Percentiles rank a stretch among this genome's conserved stretches.
phyloP scores from a whole-genome alignment of 805 yeast genomes.

The Ogataea dorogensis region DNA sequence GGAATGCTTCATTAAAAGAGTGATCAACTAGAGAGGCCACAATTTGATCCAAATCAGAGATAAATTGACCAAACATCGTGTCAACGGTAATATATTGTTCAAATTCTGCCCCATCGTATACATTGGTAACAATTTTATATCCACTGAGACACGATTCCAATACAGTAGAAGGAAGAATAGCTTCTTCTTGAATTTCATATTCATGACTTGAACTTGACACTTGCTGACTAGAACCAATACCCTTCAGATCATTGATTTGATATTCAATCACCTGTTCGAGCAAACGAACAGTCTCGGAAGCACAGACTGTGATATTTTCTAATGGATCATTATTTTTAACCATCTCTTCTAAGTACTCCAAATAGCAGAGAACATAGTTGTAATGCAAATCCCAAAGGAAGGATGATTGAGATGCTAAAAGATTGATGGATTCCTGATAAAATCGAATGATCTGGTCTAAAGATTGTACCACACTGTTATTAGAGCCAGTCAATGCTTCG shows the following conservation, averaged over 20 bases:
- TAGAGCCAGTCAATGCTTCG: constrained; percentile 30
- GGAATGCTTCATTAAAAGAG: constrained; percentile 25
- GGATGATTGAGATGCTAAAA: constrained; percentile 15
- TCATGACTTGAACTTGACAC: constrained; percentile 1
- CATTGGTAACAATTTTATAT: constrained; percentile 26
- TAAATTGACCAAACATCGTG: constrained; percentile 7
- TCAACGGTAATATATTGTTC: constrained; percentile 4
- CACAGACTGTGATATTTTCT: constrained; percentile 22
- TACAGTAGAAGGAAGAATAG: constrained; percentile 27
- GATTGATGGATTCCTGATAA: constrained; percentile 39
- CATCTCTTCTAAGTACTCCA: constrained; percentile 44
- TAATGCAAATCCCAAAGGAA: constrained; percentile 44
- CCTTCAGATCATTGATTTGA: constrained; percentile 24
- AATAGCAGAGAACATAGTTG: constrained; percentile 47
- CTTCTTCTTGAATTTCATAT: constrained; percentile 19
- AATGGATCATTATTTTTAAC: constrained; percentile 21
- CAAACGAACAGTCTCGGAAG: constrained; percentile 22
- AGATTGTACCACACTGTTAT: constrained; percentile 39
- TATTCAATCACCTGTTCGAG: constrained; percentile 30
- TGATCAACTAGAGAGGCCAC: constrained; percentile 12
- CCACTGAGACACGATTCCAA: constrained; percentile 30
- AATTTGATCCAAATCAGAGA: constrained; percentile 20
- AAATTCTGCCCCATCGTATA: constrained; percentile 26
- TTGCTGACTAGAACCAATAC: constrained; percentile 21
- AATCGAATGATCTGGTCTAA: constrained; percentile 36